Evolutionary conservation across 2,329 filamentous ascomycete species (phyloP).

Genomic region (Chaetomium sp.): DNA sequence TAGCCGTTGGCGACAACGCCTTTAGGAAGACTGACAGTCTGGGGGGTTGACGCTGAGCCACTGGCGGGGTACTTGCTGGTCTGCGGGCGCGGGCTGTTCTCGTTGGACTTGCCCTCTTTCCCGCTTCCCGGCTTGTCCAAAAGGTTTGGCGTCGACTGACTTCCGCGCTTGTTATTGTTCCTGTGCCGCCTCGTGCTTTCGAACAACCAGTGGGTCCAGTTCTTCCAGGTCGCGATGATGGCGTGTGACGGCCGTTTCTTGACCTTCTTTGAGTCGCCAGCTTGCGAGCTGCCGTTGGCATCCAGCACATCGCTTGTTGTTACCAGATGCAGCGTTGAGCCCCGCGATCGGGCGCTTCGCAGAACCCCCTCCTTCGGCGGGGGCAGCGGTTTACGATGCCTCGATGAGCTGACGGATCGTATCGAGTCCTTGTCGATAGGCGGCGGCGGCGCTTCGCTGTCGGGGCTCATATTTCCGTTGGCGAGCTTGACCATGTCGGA

Average conservation of each 20-base stretch:
- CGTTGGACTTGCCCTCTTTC: conserved; percentile 50
- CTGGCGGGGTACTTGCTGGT: conserved; percentile 58
- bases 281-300: conserved; percentile 37
- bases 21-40: conserved; percentile 52
- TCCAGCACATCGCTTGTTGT: conserved; percentile 60
- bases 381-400: conserved; percentile 72
- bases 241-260: conserved; percentile 61
- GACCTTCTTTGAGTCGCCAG: conserved; percentile 47
- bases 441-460: conserved; percentile 60
- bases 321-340: conserved; percentile 85
- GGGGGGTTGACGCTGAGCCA: conserved; percentile 40
- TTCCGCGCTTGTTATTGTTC: conserved; percentile 53
- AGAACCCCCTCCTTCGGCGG: conserved; percentile 81
- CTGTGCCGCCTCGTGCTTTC: conserved; percentile 59
- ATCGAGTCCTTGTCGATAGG: conserved; percentile 79
- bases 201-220: conserved; percentile 65
- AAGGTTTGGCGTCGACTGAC: conserved; percentile 62
- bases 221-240: conserved; percentile 63
- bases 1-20: conserved; percentile 57
- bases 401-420: conserved; percentile 74
- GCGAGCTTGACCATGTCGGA: conserved; percentile 58
- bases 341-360: conserved; percentile 70
- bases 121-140: conserved; percentile 51
- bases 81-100: conserved; percentile 60
- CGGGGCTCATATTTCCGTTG: conserved; percentile 48